Percentiles rank a stretch among this genome's conserved stretches.
phyloP scores from a whole-genome alignment of 1,139 yeast genomes.

The Candida sanyaensis region DNA sequence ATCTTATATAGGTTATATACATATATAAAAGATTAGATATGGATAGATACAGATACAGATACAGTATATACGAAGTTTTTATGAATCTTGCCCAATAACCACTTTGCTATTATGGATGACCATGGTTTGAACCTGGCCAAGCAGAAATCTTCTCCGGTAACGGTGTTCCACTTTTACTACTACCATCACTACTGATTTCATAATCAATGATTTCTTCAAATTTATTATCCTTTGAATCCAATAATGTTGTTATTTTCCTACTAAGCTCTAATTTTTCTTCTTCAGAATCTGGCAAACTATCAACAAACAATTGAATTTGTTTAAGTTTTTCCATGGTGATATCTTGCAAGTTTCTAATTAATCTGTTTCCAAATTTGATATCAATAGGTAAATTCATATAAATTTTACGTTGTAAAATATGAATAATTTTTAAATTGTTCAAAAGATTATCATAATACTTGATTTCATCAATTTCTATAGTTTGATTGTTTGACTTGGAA shows the following conservation, averaged over 20 bases:
- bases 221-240: conserved; percentile 17
- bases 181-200: conserved; percentile 17
- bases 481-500: conserved; percentile 22
- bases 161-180: conserved; percentile 32
- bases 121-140: conserved; percentile 71
- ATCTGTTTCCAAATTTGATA: conserved; percentile 49
- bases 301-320: conserved; percentile 15
- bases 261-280: conserved; percentile 10
- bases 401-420: conserved; percentile 44
- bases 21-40: neutral
- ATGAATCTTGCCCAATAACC: neutral
- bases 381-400: conserved; percentile 55
- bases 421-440: conserved; percentile 33
- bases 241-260: conserved; percentile 8
- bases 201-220: conserved; percentile 20
- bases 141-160: conserved; percentile 52
- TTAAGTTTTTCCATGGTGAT: conserved; percentile 41
- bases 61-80: neutral
- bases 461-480: conserved; percentile 17
- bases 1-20: neutral
- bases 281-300: conserved; percentile 5
- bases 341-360: conserved; percentile 46
- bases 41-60: no score
- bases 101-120: conserved; percentile 47
- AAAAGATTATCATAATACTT: conserved; percentile 25